These are phyloP conservation scores for Leccinum rimulosum DNA, from an alignment of 768 basidiomycete species.

Conservation along the genomic window DNA sequence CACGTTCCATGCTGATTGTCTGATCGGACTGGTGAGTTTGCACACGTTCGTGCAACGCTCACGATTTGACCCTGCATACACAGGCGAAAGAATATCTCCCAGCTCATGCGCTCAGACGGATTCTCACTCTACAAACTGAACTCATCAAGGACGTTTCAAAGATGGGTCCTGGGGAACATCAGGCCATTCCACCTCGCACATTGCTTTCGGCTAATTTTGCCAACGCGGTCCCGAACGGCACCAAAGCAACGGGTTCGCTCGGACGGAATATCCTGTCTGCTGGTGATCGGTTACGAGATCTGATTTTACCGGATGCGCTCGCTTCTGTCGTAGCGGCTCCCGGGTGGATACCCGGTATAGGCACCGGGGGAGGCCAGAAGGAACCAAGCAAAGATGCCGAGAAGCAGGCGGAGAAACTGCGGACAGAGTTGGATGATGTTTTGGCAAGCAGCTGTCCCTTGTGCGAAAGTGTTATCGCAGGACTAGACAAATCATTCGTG, in stretches of 20 bases:
- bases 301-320: slow-evolving; percentile 92
- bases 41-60: neutral
- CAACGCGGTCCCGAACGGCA: slow-evolving; percentile 58
- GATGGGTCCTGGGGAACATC: slow-evolving; percentile 32
- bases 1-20: slow-evolving; percentile 95
- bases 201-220: slow-evolving; percentile 75
- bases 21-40: slow-evolving; percentile 82
- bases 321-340: slow-evolving; percentile 80
- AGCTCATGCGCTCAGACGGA: slow-evolving; percentile 75
- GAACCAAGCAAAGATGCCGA: slow-evolving; percentile 46
- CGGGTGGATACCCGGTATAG: slow-evolving; percentile 73
- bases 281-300: slow-evolving; percentile 84
- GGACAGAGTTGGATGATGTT: slow-evolving; percentile 84
- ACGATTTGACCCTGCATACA: slow-evolving; percentile 30
- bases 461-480: slow-evolving; percentile 86
- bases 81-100: slow-evolving; percentile 93
- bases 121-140: slow-evolving; percentile 82
- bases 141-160: slow-evolving; percentile 57
- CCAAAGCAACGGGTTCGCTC: slow-evolving; percentile 62
- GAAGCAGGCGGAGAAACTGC: slow-evolving; percentile 67
- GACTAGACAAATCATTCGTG: slow-evolving; percentile 86
- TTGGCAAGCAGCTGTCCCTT: slow-evolving; percentile 88
- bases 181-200: slow-evolving; percentile 43
- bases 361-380: slow-evolving; percentile 44
- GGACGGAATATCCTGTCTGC: slow-evolving; percentile 83